These are phyloP conservation scores for Plantago coronopus DNA, from an alignment of 305 asterid genomes.

Conservation along the genomic window DNA sequence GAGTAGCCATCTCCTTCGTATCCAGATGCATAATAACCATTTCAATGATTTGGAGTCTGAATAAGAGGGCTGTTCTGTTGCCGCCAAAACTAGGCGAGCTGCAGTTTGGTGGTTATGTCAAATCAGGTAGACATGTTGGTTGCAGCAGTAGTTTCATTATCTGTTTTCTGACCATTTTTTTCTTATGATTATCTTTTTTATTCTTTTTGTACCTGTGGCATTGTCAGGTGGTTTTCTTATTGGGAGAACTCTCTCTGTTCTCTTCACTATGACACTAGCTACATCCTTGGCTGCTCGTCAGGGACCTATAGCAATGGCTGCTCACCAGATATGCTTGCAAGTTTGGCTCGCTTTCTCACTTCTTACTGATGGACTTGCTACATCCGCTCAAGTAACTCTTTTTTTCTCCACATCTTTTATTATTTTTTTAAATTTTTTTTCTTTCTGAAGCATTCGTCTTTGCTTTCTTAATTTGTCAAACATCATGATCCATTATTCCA, in stretches of 20 bases:
- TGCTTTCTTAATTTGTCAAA: too few species aligned
- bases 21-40: slow-evolving; percentile 67
- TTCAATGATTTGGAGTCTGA: slow-evolving; percentile 71
- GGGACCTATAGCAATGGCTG: slow-evolving; percentile 93
- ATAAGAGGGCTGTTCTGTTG: slow-evolving; percentile 57
- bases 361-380: slow-evolving; percentile 83
- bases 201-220: slow-evolving; percentile 8
- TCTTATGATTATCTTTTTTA: not conserved
- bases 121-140: slow-evolving; percentile 55
- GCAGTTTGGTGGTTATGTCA: slow-evolving; percentile 76
- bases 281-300: slow-evolving; percentile 99
- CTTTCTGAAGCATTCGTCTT: not conserved
- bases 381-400: slow-evolving; percentile 73
- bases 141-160: not conserved
- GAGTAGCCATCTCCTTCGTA: slow-evolving; percentile 15
- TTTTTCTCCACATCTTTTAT: slow-evolving; percentile 3
- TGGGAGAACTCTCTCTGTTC: slow-evolving; percentile 91
- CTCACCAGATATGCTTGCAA: slow-evolving; percentile 89
- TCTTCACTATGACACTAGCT: slow-evolving; percentile 73
- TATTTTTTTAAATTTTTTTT: slow-evolving; percentile 3
- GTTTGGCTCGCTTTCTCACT: slow-evolving; percentile 96
- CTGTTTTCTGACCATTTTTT: not conserved
- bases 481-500: not conserved
- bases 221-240: slow-evolving; percentile 80
- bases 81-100: slow-evolving; percentile 72